Evolutionary conservation across 805 yeast genomes (phyloP), one percentile per base, ranked within the genome.

Genomic region (Spencermartinsiella europaea): DNA sequence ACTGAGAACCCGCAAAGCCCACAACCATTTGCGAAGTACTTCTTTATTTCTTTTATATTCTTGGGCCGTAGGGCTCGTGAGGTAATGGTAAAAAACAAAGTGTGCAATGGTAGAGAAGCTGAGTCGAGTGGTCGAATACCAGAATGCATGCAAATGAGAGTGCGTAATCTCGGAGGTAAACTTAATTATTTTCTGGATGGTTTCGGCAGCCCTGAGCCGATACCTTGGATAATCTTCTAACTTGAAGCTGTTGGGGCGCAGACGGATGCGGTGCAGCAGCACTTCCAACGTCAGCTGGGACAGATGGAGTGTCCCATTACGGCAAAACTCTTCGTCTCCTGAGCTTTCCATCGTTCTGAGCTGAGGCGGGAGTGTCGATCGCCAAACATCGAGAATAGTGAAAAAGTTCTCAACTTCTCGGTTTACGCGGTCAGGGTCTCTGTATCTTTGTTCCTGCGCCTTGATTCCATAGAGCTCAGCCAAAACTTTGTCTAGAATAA

Each of bases 141-240:
- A 65, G 47, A 62, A 65, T 2, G 67, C 66, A 50, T 61, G 63
- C 33, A 63, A 40, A 43, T 65, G 67, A 8, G 64, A 47, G 39
- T 64, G 67, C 12, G 64, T 56, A 46, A 65, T 62, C 22, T 60
- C 65, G 16, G 58, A 42, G 1, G 65, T 61, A 47, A 61, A 63
- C 20, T 48, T 47, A 25, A 63, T 56, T 25, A 65, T 54, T 7
- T 59, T 38, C 31, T 58, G 59, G 7, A 64, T 61, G 12, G 59
- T 51, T 19, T 54, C 62, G 1, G 53, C 50, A 2, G 66, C 66
- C 15, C 52, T 51, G 3, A 46, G 53, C 16, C 68, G 58, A 31
- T 56, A 56, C 33, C 40, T 40, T 1, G 42, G 42, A 33, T 54
- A 52, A 21, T 48, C 45, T 12, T 35, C 20, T 19, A 48, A 38